Base-by-base conservation (phyloP, 371 early-diverging fungal species). In the Dinochytrium kinnereticum region DNA sequence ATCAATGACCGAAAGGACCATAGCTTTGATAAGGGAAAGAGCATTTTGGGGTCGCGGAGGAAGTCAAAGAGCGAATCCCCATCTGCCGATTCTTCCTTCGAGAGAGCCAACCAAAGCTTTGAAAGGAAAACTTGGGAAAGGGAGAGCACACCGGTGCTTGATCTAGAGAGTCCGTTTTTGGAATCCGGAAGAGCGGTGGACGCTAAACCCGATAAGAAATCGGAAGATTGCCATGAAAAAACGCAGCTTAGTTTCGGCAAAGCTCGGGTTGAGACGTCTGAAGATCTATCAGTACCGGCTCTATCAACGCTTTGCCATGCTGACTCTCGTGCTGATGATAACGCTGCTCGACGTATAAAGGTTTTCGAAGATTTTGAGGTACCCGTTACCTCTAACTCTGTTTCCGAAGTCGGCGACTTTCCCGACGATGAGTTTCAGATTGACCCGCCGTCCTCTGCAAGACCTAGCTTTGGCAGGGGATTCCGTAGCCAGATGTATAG, bases 81-180 rank as follows among this genome's bases (percentile, higher is more conserved):
- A n/a, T 36, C 3, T 5, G 44, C 2, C 3, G 33, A 53, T 53
- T 24, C 17, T 24, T 26, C 55, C 24, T 53, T 53, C 5, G 26
- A 53, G 5, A 7, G 13, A 26, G 24, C 26, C 17, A 53, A 53
- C 24, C 13, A 26, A 26, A 53, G 55, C 24, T 53, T 53, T 53
- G 55, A 44, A 44, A 44, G 44, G 44, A 44, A 19, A 44, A 7
- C 7, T 44, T 7, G 13, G 44, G 44, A 44, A 44, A 44, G 44
- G 44, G 44, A 53, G 24, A 26, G n/a, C 55, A 53, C 55, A 5
- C 55, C 55, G 5, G 55, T 53, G n/a, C 55, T 53, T 53, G 55
- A 53, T 26, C n/a, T 24, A 21, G 55, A 53, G 24, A 53, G 55
- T 26, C 55, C 55, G 10, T 53, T 53, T 24, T 13, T 53, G 13